Base-by-base conservation (phyloP, 352 stramenopile species). In the Paralagenidium karlingii region DNA sequence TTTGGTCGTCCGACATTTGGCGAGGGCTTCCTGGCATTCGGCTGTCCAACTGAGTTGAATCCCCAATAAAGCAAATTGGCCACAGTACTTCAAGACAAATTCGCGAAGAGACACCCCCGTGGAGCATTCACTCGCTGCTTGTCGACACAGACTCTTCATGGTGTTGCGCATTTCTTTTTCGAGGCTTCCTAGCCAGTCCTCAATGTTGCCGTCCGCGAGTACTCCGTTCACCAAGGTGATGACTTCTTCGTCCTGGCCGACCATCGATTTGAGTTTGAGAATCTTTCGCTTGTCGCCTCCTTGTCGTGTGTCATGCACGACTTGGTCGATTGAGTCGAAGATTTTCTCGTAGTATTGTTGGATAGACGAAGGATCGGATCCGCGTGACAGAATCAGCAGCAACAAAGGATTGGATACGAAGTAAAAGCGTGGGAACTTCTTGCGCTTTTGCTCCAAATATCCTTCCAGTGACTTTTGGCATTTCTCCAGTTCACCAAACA, bases 381-480 rank as follows among this genome's bases (percentile, higher is more conserved):
- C 83, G 39, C 84, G 71, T 18, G 74, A 92, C 6, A 96, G 50
- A 32, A 95, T 88, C n/a, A 87, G 53, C 7, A 96, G 61, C 30
- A 96, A 47, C 1, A 93, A 60, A n/a, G 82, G 77, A 40, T 95
- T 95, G 1, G 81, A 94, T 1, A 95, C 82, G 30, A 96, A 95
- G 60, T 95, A 96, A 48, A 96, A 95, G 8, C 84, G 68, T 10
- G 82, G 82, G 50, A 94, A 94, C 48, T 85, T 92, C 44, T 79
- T 81, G 15, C 84, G 60, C 47, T 96, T 96, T 34, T 94, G 80
- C 60, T 94, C 82, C 37, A 95, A 50, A 55, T 95, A 95, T 0
- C 82, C 82, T 47, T 95, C 83, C 28, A 95, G 53, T 0, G 65
- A 85, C 53, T 95, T 95, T 32, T 95, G 83, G 46, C 83, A 95